Evolutionary conservation across 805 yeast species (phyloP).

Genomic region (Myxozyma udenii): DNA sequence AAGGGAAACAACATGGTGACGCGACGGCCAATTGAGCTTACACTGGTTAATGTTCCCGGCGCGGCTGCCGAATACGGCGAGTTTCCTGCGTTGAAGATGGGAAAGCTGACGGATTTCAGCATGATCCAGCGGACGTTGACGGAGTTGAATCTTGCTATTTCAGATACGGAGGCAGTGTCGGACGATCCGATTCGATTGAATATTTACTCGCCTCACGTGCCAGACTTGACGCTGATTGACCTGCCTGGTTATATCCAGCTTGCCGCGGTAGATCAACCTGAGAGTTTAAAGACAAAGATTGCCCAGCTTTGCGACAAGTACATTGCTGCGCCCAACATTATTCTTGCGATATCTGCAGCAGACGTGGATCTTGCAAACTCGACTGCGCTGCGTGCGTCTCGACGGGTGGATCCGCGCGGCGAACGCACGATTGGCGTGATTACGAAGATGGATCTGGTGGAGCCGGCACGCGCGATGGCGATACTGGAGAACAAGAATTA

Average conservation of each 20-base stretch:
- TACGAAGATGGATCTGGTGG: constrained; percentile 88
- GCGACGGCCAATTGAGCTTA: constrained; percentile 92
- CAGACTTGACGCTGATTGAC: constrained; percentile 91
- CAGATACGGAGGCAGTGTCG: constrained; percentile 78
- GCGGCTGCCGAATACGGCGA: constrained; percentile 84
- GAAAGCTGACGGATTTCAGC: constrained; percentile 77
- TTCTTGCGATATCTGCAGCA: constrained; percentile 93
- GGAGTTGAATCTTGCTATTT: constrained; percentile 90
- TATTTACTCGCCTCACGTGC: constrained; percentile 82
- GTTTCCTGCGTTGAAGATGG: constrained; percentile 83
- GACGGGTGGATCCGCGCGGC: constrained; percentile 86
- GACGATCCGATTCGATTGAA: constrained; percentile 92
- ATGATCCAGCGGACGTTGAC: constrained; percentile 83
- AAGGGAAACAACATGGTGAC: constrained; percentile 99
- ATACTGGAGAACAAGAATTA: constrained; percentile 75
- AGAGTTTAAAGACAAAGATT: constrained; percentile 73
- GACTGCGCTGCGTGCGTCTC: constrained; percentile 87
- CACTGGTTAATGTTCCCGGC: constrained; percentile 81
- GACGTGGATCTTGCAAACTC: constrained; percentile 98
- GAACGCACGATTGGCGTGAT: constrained; percentile 95
- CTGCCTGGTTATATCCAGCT: constrained; percentile 97
- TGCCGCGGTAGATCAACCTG: constrained; percentile 95
- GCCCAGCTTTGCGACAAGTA: constrained; percentile 78
- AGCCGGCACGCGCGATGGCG: constrained; percentile 64
- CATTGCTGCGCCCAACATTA: constrained; percentile 86